Conservation (phyloP, 116 monocot genomes). For the Posidonia oceanica region DNA sequence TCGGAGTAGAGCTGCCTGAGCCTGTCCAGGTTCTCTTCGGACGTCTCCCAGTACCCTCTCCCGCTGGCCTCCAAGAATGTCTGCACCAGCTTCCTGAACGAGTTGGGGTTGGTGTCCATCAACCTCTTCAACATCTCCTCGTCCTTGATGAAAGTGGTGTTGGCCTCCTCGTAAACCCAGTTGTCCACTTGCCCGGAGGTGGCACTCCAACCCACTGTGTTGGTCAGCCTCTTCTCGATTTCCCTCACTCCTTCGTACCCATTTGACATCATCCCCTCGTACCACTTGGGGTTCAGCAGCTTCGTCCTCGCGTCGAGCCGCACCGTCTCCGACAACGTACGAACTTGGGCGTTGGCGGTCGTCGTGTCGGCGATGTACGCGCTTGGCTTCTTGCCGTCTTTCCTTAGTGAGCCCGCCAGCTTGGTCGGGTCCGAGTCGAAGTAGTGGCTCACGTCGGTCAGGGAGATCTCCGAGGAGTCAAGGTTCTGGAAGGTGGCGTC, state of each 20-base stretch:
- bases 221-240: constrained; percentile 97
- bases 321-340: constrained; percentile 89
- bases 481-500: constrained; percentile 99
- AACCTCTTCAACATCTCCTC: constrained; percentile 84
- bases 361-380: constrained; percentile 93
- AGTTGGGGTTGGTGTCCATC: constrained; percentile 85
- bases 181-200: constrained; percentile 97
- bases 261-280: constrained; percentile 90
- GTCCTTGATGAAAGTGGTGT: constrained; percentile 86
- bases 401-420: constrained; percentile 64
- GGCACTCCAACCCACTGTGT: constrained; percentile 98
- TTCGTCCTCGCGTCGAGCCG: constrained; percentile 90
- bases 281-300: constrained; percentile 98
- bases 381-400: constrained; percentile 75
- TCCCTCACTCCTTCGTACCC: constrained; percentile 97
- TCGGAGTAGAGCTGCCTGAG: constrained; percentile 76
- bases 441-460: constrained; percentile 99
- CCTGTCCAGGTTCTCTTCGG: constrained; percentile 83
- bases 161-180: constrained; percentile 99
- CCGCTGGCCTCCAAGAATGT: constrained; percentile 96
- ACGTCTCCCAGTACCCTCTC: constrained; percentile 95
- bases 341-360: constrained; percentile 93
- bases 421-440: constrained; percentile 98
- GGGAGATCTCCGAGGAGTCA: constrained; percentile 93
- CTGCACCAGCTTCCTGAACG: constrained; percentile 95